These are phyloP conservation scores for Terfezia claveryi DNA, from an alignment of 495 filamentous ascomycete species.

Conservation along the genomic window DNA sequence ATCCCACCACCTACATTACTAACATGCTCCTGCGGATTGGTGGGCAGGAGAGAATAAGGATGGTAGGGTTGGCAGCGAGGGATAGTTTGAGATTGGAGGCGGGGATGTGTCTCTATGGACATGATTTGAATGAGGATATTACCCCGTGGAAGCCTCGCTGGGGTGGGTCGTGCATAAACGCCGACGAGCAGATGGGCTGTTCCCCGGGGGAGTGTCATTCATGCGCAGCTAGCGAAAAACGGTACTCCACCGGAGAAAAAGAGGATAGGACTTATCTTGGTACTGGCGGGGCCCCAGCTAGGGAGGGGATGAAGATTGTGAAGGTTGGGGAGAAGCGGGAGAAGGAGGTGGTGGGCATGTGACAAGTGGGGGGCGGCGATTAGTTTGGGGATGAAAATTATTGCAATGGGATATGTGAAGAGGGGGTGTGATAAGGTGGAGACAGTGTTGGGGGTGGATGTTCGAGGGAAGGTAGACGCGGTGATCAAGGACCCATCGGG, in stretches of 20 bases:
- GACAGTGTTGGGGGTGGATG: constrained; percentile 57
- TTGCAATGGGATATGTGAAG: constrained; percentile 89
- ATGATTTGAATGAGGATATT: constrained; percentile 73
- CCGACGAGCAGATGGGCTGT: constrained; percentile 39
- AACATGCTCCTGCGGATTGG: constrained; percentile 42
- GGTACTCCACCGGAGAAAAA: constrained; percentile 31
- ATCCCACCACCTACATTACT: constrained; percentile 20
- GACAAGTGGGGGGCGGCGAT: constrained; percentile 77
- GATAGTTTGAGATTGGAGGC: constrained; percentile 88
- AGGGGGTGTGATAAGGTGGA: constrained; percentile 66
- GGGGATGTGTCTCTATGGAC: constrained; percentile 96
- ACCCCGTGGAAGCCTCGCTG: constrained; percentile 65
- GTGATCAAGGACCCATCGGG: no score
- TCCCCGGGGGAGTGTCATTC: constrained; percentile 3
- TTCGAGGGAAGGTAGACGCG: constrained; percentile 36
- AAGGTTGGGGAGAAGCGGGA: constrained; percentile 25
- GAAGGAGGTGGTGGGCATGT: constrained; percentile 40
- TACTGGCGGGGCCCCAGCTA: constrained; percentile 61
- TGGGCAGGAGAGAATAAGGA: constrained; percentile 38
- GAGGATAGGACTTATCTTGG: constrained; percentile 46
- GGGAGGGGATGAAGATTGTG: constrained; percentile 69
- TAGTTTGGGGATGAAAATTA: constrained; percentile 51
- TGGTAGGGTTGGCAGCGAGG: constrained; percentile 74
- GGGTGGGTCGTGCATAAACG: constrained; percentile 69
- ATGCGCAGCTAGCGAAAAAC: constrained; percentile 7